A percentile compares a stretch with the other conserved stretches of the same genome.
phyloP scores from a whole-genome alignment of 2,329 filamentous ascomycete genomes.

The Phialocephala subalpina region DNA sequence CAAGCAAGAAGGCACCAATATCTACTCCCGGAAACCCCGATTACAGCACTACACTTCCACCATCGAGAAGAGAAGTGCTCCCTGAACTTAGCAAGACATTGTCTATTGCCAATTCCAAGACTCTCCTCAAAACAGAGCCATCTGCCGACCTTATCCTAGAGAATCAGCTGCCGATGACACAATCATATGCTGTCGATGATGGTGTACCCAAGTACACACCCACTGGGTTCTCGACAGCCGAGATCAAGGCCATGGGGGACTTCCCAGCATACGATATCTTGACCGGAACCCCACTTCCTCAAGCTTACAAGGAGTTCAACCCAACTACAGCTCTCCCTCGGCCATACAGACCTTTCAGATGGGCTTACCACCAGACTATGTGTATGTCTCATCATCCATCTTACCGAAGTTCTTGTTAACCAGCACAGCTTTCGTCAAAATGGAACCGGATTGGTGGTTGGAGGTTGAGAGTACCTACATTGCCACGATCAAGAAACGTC shows the following conservation, averaged over 20 bases:
- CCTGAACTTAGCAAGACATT: constrained; percentile 35
- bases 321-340: constrained; percentile 73
- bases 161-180: constrained; percentile 36
- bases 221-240: constrained; percentile 74
- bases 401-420: constrained; percentile 20
- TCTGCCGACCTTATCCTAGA: constrained; percentile 30
- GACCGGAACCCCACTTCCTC: constrained; percentile 76
- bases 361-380: constrained; percentile 92
- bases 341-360: constrained; percentile 83
- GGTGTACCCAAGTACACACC: constrained; percentile 58
- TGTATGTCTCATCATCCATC: constrained; percentile 59
- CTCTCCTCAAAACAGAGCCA: constrained; percentile 31
- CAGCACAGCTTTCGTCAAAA: constrained; percentile 72
- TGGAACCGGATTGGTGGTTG: constrained; percentile 89
- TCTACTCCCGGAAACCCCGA: constrained; percentile 25
- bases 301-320: constrained; percentile 70
- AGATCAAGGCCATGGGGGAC: constrained; percentile 74
- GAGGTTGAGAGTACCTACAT: constrained; percentile 81
- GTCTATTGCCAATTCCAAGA: constrained; percentile 30
- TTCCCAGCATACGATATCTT: constrained; percentile 83
- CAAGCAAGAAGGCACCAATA: constrained; percentile 27
- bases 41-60: constrained; percentile 38
- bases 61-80: constrained; percentile 40
- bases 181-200: constrained; percentile 38
- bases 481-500: constrained; percentile 72